A percentile compares a stretch with the other conserved stretches of the same genome.
These are phyloP conservation scores for Coniosporium tulheliwenetii DNA, from an alignment of 2,329 filamentous ascomycete species.

Conservation along the genomic window DNA sequence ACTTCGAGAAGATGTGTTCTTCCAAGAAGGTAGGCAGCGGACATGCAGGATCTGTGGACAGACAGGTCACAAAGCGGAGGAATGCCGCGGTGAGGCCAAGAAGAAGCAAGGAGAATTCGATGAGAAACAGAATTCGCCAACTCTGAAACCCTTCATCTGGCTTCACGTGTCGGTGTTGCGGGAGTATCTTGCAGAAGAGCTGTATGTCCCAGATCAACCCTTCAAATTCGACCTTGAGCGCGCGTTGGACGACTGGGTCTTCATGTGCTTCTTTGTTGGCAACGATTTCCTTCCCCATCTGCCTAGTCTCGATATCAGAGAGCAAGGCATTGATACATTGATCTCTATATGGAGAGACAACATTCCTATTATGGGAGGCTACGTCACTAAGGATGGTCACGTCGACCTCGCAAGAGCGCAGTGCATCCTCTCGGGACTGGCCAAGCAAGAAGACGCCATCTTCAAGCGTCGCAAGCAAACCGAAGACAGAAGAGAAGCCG, in stretches of 20 bases:
- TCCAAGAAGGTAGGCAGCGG: slow-evolving; percentile 68
- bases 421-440: slow-evolving; percentile 72
- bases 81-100: slow-evolving; percentile 67
- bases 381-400: slow-evolving; percentile 86
- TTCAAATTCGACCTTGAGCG: slow-evolving; percentile 90
- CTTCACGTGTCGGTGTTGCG: slow-evolving; percentile 81
- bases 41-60: slow-evolving; percentile 84
- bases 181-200: slow-evolving; percentile 84
- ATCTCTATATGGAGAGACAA: slow-evolving; percentile 97
- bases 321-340: slow-evolving; percentile 91
- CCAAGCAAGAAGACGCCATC: slow-evolving; percentile 84
- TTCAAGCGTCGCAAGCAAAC: slow-evolving; percentile 77
- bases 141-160: slow-evolving; percentile 93
- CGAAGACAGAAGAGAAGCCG: slow-evolving; percentile 70
- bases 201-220: slow-evolving; percentile 65
- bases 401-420: slow-evolving; percentile 81
- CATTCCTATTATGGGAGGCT: slow-evolving; percentile 79
- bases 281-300: slow-evolving; percentile 97
- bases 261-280: slow-evolving; percentile 97
- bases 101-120: slow-evolving; percentile 66
- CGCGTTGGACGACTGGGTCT: slow-evolving; percentile 94
- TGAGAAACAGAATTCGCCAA: slow-evolving; percentile 56
- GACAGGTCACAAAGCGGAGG: slow-evolving; percentile 74
- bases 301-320: slow-evolving; percentile 91
- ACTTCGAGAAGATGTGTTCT: slow-evolving; percentile 91